Evolutionary conservation across 2,329 filamentous ascomycete genomes (phyloP).

Genomic region (Westerdykella ornata): DNA sequence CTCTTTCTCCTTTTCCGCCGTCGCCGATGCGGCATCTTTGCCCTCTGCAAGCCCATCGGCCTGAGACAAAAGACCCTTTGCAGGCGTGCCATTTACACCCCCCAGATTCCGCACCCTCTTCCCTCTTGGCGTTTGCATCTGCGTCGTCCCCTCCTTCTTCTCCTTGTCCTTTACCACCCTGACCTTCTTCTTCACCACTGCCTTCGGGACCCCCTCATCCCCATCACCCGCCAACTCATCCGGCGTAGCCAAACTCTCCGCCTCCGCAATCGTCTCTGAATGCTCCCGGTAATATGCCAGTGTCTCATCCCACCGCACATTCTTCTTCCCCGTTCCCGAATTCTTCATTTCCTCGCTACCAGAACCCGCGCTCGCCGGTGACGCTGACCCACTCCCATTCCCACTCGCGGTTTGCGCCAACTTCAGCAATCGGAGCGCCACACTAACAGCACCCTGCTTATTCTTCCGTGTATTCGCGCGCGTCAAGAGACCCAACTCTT

Average conservation of each 20-base stretch:
- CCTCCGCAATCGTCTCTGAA: slow-evolving; percentile 27
- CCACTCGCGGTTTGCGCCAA: slow-evolving; percentile 17
- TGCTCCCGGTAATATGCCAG: slow-evolving; percentile 42
- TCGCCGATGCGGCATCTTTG: slow-evolving; percentile 17
- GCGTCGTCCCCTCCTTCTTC: background rate
- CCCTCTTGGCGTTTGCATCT: slow-evolving; percentile 27
- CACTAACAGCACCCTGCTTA: slow-evolving; percentile 42
- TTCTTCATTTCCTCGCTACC: slow-evolving; percentile 7
- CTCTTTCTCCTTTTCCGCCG: slow-evolving; percentile 13
- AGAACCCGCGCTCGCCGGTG: no score
- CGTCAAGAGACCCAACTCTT: slow-evolving; percentile 42
- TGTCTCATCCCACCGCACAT: slow-evolving; percentile 44
- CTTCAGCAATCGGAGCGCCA: slow-evolving; percentile 40
- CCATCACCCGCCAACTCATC: slow-evolving; percentile 20
- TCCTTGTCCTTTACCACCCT: slow-evolving; percentile 18
- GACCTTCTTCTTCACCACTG: slow-evolving; percentile 15
- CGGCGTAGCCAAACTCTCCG: slow-evolving; percentile 25
- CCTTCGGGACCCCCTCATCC: background rate
- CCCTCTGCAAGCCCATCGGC: slow-evolving; percentile 16
- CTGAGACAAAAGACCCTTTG: slow-evolving; percentile 30
- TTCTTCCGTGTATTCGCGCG: slow-evolving; percentile 47
- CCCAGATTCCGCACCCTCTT: slow-evolving; percentile 30
- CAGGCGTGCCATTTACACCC: slow-evolving; percentile 34
- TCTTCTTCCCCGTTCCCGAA: slow-evolving; percentile 23
- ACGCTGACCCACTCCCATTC: slow-evolving; percentile 3